Base-by-base conservation (phyloP, 345 rosid species). In the Citrus medica region DNA sequence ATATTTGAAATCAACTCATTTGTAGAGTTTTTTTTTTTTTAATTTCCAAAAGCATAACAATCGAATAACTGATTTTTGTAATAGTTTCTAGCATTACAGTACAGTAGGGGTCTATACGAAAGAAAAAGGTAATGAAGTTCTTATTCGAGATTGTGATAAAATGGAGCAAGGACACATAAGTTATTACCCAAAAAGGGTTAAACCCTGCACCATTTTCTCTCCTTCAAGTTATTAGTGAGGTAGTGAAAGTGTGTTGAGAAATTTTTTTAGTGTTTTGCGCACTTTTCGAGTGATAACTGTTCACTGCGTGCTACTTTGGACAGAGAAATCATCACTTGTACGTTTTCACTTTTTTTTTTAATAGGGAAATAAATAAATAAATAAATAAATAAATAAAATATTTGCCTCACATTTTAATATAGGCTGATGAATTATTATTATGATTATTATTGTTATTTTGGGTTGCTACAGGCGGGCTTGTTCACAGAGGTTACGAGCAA, bases 311-410 rank as follows among this genome's bases (percentile, higher is more conserved):
- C 82, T 62, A 21, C 80, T 64, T 75, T 78, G 69, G 40, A 69
- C 67, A 21, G 73, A 69, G 71, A 78, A 75, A 80, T 67, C 79
- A 80, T 78, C 37, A 35, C 76, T 19, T 40, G 76, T 69, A 53
- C 63, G 67, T 80, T 76, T 75, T 82, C 69, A 65, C 60, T 59
- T 32, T 32, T 4, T 38, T 77, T 22, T 70, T 6, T 35, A 0
- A 7, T 12, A 3, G 9, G 16, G 28, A 28, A 61, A 22, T 77
- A 28, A 46, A 10, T 30, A 30, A 30, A 30, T 0, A 25, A 25
- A 25, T n/a, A n/a, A n/a, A n/a, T 59, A 28, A 46, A 10, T 59
- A 24, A 30, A 7, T n/a, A 32, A n/a, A 33, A 30, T 17, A 55
- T 6, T 75, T 28, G 1, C 10, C 64, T 42, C 46, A 19, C 35